These are phyloP conservation scores for Aspergillus fumigatus DNA, from an alignment of 2,329 filamentous ascomycete genomes.

Conservation along the genomic window DNA sequence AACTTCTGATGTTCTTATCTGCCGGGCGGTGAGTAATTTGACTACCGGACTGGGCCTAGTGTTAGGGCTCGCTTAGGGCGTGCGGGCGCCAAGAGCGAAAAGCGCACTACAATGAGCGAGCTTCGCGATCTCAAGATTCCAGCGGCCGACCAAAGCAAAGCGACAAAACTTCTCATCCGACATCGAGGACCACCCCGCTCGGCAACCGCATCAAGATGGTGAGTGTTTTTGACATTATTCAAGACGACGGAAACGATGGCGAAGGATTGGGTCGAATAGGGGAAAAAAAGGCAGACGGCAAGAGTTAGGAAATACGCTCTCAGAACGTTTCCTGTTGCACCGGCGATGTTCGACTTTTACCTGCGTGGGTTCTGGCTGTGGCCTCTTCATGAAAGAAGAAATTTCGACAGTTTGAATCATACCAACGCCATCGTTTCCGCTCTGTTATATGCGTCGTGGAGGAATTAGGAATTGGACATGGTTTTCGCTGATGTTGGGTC, in stretches of 20 bases:
- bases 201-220: conserved; percentile 46
- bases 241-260: neutral
- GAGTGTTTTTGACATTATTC: conserved; percentile 25
- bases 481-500: conserved; percentile 26
- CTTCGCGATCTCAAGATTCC: conserved; percentile 26
- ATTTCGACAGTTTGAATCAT: neutral
- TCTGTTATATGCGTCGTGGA: conserved; percentile 1
- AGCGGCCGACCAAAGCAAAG: conserved; percentile 34
- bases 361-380: neutral
- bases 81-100: conserved; percentile 36
- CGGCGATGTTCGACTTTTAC: conserved; percentile 9
- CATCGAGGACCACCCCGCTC: conserved; percentile 39
- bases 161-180: conserved; percentile 36
- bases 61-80: conserved; percentile 42
- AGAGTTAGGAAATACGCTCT: neutral
- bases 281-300: neutral
- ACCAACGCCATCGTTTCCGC: neutral
- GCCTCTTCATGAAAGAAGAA: neutral
- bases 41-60: conserved; percentile 25
- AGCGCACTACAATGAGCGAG: conserved; percentile 34
- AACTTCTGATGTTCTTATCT: neutral
- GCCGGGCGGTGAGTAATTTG: conserved; percentile 15
- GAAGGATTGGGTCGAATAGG: neutral
- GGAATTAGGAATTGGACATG: neutral
- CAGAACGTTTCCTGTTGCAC: conserved; percentile 5